Evolutionary conservation across 140 eudicot genomes (phyloP).

Genomic region (Bidens hawaiensis): DNA sequence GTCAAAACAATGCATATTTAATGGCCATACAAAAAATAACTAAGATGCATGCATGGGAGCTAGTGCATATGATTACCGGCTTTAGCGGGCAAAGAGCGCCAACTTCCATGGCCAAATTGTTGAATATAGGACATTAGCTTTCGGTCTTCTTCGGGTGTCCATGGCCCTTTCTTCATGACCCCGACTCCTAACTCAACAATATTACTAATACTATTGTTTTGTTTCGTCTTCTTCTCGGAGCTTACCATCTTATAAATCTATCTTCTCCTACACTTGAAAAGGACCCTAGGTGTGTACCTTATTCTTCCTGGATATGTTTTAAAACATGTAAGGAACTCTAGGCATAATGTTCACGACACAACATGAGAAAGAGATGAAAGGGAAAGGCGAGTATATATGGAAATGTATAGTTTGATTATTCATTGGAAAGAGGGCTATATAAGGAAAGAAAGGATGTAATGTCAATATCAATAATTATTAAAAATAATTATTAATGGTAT

Average conservation of each 20-base stretch:
- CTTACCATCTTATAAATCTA: not conserved
- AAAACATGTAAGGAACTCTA: not conserved
- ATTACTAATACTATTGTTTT: slow-evolving; percentile 5
- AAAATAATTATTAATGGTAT: too few relatives aligned
- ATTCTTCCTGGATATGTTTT: not conserved
- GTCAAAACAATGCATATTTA: not conserved
- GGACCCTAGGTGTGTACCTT: not conserved
- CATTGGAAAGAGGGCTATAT: not conserved
- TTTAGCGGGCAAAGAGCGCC: slow-evolving; percentile 59
- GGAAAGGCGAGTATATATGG: not conserved
- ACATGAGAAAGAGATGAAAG: slow-evolving; percentile 10
- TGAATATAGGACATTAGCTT: slow-evolving; percentile 42
- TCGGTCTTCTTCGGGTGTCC: slow-evolving; percentile 45
- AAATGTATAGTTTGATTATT: not conserved
- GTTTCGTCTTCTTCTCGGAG: slow-evolving; percentile 4
- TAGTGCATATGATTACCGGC: slow-evolving; percentile 32
- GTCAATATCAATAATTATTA: not conserved
- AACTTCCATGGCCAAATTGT: slow-evolving; percentile 52
- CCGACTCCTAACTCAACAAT: slow-evolving; percentile 3
- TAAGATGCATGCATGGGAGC: slow-evolving; percentile 10
- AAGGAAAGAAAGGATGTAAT: not conserved
- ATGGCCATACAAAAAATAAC: not conserved
- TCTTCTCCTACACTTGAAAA: not conserved
- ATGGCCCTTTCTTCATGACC: slow-evolving; percentile 55
- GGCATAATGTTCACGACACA: slow-evolving; percentile 16